Percentiles rank a stretch among this genome's conserved stretches.
Evolutionary conservation across 805 yeast genomes (phyloP).

Genomic region (Nakazawaea pomicola): DNA sequence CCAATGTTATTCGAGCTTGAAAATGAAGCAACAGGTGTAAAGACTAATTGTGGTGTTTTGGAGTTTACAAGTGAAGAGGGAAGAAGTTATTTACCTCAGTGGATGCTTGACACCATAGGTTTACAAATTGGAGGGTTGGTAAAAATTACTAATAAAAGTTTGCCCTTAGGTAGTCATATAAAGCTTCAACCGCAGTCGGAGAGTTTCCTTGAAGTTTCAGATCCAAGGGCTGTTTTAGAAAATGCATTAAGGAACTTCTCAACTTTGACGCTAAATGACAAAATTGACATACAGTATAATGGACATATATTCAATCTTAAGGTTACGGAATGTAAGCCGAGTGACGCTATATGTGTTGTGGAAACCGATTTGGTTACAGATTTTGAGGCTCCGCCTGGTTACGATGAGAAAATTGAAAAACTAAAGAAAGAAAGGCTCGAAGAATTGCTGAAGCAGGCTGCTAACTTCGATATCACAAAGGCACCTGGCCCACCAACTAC

Average conservation of each 20-base stretch:
- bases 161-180: conserved; percentile 84
- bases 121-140: conserved; percentile 78
- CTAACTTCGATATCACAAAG: conserved; percentile 36
- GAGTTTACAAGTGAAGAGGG: conserved; percentile 99
- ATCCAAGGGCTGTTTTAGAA: conserved; percentile 95
- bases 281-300: conserved; percentile 81
- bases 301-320: conserved; percentile 72
- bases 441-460: conserved; percentile 17
- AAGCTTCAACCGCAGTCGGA: conserved; percentile 94
- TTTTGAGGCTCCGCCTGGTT: conserved; percentile 98
- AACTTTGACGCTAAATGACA: conserved; percentile 77
- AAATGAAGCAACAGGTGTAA: conserved; percentile 51
- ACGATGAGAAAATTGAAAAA: conserved; percentile 45
- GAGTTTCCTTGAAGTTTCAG: conserved; percentile 87
- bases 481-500: conserved; percentile 29
- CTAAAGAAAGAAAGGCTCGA: conserved; percentile 18
- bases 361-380: conserved; percentile 97
- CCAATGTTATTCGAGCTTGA: conserved; percentile 90
- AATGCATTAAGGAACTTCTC: conserved; percentile 87
- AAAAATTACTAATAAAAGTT: conserved; percentile 67
- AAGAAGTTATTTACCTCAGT: conserved; percentile 86
- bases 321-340: conserved; percentile 85
- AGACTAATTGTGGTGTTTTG: conserved; percentile 88
- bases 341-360: conserved; percentile 83
- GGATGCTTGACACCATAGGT: conserved; percentile 86